A percentile compares a stretch with the other conserved stretches of the same genome.
phyloP scores from a whole-genome alignment of 371 early-diverging fungal genomes.

The Lichtheimia ramosa region DNA sequence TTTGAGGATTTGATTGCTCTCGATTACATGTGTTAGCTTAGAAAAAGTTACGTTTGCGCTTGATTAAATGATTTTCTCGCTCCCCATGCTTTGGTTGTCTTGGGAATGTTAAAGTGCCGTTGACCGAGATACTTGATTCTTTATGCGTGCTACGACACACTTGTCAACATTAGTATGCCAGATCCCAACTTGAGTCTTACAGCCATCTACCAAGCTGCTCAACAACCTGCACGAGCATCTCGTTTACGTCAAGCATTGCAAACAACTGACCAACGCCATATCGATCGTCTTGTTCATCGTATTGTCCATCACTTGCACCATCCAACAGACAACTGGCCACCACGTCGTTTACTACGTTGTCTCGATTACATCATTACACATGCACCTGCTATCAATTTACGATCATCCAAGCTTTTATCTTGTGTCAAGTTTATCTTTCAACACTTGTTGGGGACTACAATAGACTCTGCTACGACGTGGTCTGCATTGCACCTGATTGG shows the following conservation, averaged over 20 bases:
- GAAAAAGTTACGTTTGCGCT: background rate
- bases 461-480: background rate
- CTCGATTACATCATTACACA: constrained; percentile 11
- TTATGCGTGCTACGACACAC: background rate
- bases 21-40: constrained; percentile 30
- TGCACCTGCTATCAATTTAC: background rate
- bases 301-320: constrained; percentile 1
- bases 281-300: constrained; percentile 13
- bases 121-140: too few species aligned
- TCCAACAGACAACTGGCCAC: constrained; percentile 13
- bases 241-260: background rate
- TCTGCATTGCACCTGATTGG: constrained; percentile 6
- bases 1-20: constrained; percentile 44
- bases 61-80: background rate
- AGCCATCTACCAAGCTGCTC: constrained; percentile 5
- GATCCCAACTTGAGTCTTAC: constrained; percentile 5
- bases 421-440: constrained; percentile 10
- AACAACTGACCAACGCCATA: background rate
- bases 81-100: background rate
- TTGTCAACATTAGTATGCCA: background rate
- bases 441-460: background rate
- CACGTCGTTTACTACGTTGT: constrained; percentile 13
- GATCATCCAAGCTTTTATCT: background rate
- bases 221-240: background rate
- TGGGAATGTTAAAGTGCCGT: too few species aligned